These are phyloP conservation scores for Bipolaris victoriae DNA, from an alignment of 2,329 filamentous ascomycete genomes.

Conservation along the genomic window DNA sequence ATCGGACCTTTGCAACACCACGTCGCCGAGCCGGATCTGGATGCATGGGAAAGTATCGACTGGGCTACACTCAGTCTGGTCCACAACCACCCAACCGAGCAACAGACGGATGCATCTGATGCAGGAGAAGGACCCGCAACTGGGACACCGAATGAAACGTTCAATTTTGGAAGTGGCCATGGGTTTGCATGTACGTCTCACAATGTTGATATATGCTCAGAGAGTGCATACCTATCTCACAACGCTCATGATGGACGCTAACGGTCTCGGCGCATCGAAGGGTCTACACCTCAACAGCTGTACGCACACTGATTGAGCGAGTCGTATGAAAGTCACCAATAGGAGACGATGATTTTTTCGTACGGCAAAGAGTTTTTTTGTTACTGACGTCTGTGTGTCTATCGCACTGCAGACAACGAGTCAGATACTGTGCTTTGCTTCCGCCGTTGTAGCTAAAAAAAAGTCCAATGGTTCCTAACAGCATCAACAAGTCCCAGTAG, in stretches of 20 bases:
- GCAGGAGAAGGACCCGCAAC: not conserved
- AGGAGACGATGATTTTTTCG: not conserved
- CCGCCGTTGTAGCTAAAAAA: not conserved
- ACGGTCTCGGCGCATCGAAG: constrained; percentile 24
- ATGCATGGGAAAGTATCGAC: constrained; percentile 42
- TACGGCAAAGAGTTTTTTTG: not conserved
- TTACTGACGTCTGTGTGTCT: not conserved
- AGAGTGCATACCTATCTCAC: not conserved
- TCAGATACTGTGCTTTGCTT: not conserved
- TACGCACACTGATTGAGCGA: constrained; percentile 22
- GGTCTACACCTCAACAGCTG: constrained; percentile 24
- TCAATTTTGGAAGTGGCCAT: constrained; percentile 12
- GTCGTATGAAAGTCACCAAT: not conserved
- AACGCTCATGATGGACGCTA: constrained; percentile 23
- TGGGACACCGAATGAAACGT: not conserved
- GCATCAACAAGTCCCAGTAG: not conserved
- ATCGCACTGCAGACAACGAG: not conserved
- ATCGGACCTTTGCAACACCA: constrained; percentile 41
- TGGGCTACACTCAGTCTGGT: constrained; percentile 32
- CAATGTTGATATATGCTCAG: not conserved
- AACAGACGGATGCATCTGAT: not conserved
- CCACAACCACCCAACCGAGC: constrained; percentile 6
- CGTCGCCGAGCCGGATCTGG: constrained; percentile 37
- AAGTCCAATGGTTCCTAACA: not conserved
- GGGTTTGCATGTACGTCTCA: constrained; percentile 22